Evolutionary conservation across 768 basidiomycete species (phyloP), one percentile per base, ranked within the genome.

Genomic region (Pisolithus tinctorius): DNA sequence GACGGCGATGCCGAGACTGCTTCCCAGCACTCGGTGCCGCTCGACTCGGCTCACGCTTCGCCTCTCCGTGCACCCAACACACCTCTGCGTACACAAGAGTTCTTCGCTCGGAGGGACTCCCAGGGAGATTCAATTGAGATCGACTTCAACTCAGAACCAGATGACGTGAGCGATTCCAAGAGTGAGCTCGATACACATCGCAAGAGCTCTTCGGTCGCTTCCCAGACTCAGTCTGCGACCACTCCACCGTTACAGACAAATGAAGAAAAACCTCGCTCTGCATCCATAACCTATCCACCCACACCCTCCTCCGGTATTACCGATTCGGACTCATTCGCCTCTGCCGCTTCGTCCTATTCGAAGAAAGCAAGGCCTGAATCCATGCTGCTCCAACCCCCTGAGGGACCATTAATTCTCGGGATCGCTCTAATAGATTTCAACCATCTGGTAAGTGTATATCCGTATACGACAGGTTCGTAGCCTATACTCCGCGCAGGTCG

Each of bases 361-460:
- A 75, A 68, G 53, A 93, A 92, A 66, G 77, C 83, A 30, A 79
- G 89, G 16, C 90, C 89, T 7, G 89, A 93, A 61, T 88, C 86
- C 4, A 70, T 88, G 64, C 61, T 93, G 8, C 67, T 88, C n/a
- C 75, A 78, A 29, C 74, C 83, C 14, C 74, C 78, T 0, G 48
- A 49, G 11, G 74, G 72, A 8, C 82, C 82, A 6, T 70, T 93
- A 20, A 75, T 95, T 14, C 74, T 94, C 4, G 93, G 93, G 4
- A 84, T 95, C 48, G 92, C 90, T 2, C 71, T 96, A n/a, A 84
- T 96, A 31, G 93, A 96, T 63, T 96, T 96, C 65, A 93, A 96
- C 65, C 93, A 96, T 70, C 69, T 93, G 63, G 93, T 93, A 64
- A 61, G 79, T 30, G n/a, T 45, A 48, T 38, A 39, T 53, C 39